A percentile compares a stretch with the other conserved stretches of the same genome.
These are phyloP conservation scores for Gastrolobium bilobum DNA, from an alignment of 306 rosid species.

Conservation along the genomic window DNA sequence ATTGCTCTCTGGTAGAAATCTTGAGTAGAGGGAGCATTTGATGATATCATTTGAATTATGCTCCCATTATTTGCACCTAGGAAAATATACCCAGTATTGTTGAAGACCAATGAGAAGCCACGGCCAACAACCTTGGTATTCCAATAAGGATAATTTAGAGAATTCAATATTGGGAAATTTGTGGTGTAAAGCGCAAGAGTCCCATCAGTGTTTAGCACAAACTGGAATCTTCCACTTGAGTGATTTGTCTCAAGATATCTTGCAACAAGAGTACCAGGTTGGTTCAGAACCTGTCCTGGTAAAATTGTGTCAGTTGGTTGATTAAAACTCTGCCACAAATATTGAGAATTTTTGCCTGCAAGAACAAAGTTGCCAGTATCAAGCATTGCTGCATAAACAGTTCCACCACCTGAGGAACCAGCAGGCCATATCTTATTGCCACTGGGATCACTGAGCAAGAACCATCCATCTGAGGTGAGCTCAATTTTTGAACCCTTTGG, in stretches of 20 bases:
- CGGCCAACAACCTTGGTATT: not conserved
- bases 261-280: conserved; percentile 30
- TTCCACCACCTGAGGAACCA: not conserved
- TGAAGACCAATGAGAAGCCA: conserved; percentile 16
- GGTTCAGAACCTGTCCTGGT: conserved; percentile 47
- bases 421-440: conserved; percentile 40
- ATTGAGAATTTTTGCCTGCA: not conserved
- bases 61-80: conserved; percentile 24
- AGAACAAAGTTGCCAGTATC: conserved; percentile 46
- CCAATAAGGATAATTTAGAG: conserved; percentile 34
- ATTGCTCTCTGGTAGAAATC: conserved; percentile 42
- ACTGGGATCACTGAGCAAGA: conserved; percentile 41
- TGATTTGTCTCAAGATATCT: conserved; percentile 43
- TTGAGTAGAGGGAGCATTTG: conserved; percentile 3
- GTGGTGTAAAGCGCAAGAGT: conserved; percentile 39
- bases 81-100: conserved; percentile 17
- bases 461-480: conserved; percentile 34
- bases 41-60: conserved; percentile 27
- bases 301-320: conserved; percentile 55
- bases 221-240: conserved; percentile 49
- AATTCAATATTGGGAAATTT: conserved; percentile 38
- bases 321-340: conserved; percentile 52
- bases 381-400: conserved; percentile 40
- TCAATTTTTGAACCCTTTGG: conserved; percentile 48
- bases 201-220: conserved; percentile 46